Percentiles rank a stretch among this genome's conserved stretches.
These are phyloP conservation scores for Westerdykella aurantiaca DNA, from an alignment of 2,329 filamentous ascomycete species.

Conservation along the genomic window DNA sequence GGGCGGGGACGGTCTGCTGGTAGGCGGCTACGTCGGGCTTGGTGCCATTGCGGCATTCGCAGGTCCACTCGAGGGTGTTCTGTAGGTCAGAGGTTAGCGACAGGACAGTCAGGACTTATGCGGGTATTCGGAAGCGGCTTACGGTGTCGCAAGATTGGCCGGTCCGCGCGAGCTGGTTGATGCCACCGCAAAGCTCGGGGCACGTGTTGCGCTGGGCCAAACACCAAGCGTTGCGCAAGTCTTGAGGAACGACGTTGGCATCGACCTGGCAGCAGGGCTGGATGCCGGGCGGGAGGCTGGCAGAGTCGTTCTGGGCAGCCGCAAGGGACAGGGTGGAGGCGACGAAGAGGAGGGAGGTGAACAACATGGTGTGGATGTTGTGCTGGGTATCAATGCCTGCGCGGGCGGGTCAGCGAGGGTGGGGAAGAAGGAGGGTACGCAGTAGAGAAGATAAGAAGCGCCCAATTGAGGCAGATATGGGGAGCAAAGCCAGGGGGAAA, in stretches of 20 bases:
- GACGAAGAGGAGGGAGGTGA: constrained; percentile 43
- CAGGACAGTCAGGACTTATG: background rate
- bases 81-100: constrained; percentile 29
- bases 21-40: constrained; percentile 53
- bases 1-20: constrained; percentile 54
- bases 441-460: background rate
- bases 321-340: constrained; percentile 43
- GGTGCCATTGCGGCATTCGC: constrained; percentile 53
- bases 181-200: constrained; percentile 52
- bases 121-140: constrained; percentile 26
- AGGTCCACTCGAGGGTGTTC: constrained; percentile 50
- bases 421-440: background rate
- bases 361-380: constrained; percentile 41
- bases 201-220: constrained; percentile 54
- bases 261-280: constrained; percentile 40
- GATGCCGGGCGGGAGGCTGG: constrained; percentile 25
- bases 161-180: constrained; percentile 36
- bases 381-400: constrained; percentile 36
- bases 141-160: constrained; percentile 54
- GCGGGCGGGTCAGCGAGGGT: constrained; percentile 1
- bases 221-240: constrained; percentile 50
- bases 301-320: constrained; percentile 40
- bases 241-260: constrained; percentile 35
- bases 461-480: background rate
- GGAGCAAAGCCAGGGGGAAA: background rate